Base-by-base conservation (phyloP, 257 asterid species). In the Solanum dulcamara region DNA sequence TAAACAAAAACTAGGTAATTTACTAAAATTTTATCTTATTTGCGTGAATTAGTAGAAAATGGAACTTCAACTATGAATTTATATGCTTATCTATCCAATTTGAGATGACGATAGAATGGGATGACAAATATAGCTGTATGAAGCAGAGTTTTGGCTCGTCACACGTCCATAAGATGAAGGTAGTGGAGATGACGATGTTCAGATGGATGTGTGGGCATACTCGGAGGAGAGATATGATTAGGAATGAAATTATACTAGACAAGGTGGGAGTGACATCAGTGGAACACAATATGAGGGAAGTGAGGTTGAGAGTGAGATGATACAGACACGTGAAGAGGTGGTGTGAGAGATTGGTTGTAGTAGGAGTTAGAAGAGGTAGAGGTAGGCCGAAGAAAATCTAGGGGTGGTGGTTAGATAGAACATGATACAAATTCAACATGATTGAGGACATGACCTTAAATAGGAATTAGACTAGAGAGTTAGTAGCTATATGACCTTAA, bases 1-100 rank as follows among this genome's bases (percentile, higher is more conserved):
- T 72, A 86, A 42, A 15, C 88, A 85, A 48, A 68, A 70, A 53
- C 89, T 74, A 87, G 96, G 98, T 94, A 94, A 37, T 35, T 22
- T 40, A 44, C 26, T 74, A 17, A 6, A 33, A 48, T 57, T 30
- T 75, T 44, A 22, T 22, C 24, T 85, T 81, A 28, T 50, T 13
- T 48, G 53, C 48, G 6, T 62, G 17, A 48, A 33, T 67, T 32
- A 17, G 35, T 13, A 22, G 38, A 74, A 74, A 74, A 40, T 74
- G 20, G 37, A 74, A 15, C 81, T 74, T 26, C 0, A 26, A 24
- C 38, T 22, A 57, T 81, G 35, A 35, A 10, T 60, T 82, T 82
- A 15, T 60, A 15, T 72, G 53, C 8, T 38, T 59, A 55, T 50
- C 37, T 20, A 14, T 82, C 18, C 71, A 28, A 30, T 64, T 64